phyloP scores from a whole-genome alignment of 352 stramenopile genomes.

The Globisporangium acanthophoron region DNA sequence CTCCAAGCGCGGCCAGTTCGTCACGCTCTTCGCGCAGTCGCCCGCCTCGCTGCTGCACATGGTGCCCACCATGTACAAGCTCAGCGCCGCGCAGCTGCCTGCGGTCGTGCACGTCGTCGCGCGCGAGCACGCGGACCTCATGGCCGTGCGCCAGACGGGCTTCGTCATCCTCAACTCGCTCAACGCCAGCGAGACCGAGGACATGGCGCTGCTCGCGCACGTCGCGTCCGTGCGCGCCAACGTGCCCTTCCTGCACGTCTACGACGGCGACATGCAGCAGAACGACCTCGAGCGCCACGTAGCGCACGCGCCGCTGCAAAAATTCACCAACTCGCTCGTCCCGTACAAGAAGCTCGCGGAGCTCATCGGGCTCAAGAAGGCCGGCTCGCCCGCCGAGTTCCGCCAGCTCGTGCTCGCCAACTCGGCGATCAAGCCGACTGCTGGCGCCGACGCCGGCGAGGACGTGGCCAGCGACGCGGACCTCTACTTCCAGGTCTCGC shows the following conservation, averaged over 20 bases:
- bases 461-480: slow-evolving; percentile 64
- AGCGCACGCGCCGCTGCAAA: slow-evolving; percentile 27
- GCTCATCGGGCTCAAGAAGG: slow-evolving; percentile 54
- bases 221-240: slow-evolving; percentile 86
- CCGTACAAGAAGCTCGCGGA: slow-evolving; percentile 63
- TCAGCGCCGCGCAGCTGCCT: slow-evolving; percentile 80
- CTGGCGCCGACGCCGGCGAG: slow-evolving; percentile 12
- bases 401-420: slow-evolving; percentile 55
- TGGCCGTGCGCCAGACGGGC: slow-evolving; percentile 88
- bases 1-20: slow-evolving; percentile 72
- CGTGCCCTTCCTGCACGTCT: slow-evolving; percentile 92
- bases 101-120: slow-evolving; percentile 90
- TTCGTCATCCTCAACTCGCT: slow-evolving; percentile 89
- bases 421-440: slow-evolving; percentile 23
- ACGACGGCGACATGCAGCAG: slow-evolving; percentile 89
- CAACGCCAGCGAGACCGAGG: slow-evolving; percentile 81
- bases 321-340: slow-evolving; percentile 63
- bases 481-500: slow-evolving; percentile 91
- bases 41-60: slow-evolving; percentile 85
- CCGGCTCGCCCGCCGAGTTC: slow-evolving; percentile 44
- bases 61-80: slow-evolving; percentile 94
- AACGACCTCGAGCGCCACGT: slow-evolving; percentile 68
- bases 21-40: slow-evolving; percentile 88
- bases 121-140: slow-evolving; percentile 89
- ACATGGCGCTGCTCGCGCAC: slow-evolving; percentile 90